These are phyloP conservation scores for Dorcoceras hygrometricum DNA, from an alignment of 257 asterid genomes.

Conservation along the genomic window DNA sequence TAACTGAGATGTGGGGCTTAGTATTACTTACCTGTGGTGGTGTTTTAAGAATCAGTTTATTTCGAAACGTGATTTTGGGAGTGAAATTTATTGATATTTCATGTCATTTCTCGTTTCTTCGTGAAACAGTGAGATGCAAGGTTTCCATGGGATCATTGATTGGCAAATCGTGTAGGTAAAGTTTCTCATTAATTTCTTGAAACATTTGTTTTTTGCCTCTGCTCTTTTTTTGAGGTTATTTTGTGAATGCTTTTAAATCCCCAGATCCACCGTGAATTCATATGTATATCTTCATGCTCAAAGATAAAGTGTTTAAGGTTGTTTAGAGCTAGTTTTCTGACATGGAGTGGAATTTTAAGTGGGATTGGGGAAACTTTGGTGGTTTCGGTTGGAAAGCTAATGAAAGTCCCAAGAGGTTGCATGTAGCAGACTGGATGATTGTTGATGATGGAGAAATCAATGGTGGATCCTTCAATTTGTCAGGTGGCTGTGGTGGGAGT, in stretches of 20 bases:
- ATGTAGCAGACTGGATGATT: constrained; percentile 63
- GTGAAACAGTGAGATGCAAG: constrained; percentile 22
- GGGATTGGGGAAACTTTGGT: constrained; percentile 70
- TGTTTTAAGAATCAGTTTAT: constrained; percentile 16
- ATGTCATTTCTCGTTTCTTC: constrained; percentile 4
- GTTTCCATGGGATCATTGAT: constrained; percentile 34
- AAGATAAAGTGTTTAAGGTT: constrained; percentile 26
- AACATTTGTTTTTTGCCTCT: not conserved
- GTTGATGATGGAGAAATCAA: constrained; percentile 62
- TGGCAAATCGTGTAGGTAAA: constrained; percentile 22
- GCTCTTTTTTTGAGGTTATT: constrained; percentile 2
- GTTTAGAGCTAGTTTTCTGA: constrained; percentile 35
- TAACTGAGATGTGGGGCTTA: constrained; percentile 7
- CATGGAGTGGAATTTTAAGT: constrained; percentile 78
- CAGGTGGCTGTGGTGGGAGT: constrained; percentile 47
- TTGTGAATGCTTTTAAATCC: constrained; percentile 17
- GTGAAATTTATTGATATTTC: constrained; percentile 3
- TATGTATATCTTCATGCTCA: constrained; percentile 29
- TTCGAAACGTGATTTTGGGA: constrained; percentile 10
- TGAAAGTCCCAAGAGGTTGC: constrained; percentile 60
- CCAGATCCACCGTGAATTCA: constrained; percentile 34
- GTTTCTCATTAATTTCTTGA: constrained; percentile 9
- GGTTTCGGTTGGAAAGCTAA: constrained; percentile 48
- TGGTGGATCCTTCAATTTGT: constrained; percentile 60
- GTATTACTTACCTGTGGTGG: constrained; percentile 5